Conservation (phyloP, 73 alveolate genomes). For the Urostyla sp. region DNA sequence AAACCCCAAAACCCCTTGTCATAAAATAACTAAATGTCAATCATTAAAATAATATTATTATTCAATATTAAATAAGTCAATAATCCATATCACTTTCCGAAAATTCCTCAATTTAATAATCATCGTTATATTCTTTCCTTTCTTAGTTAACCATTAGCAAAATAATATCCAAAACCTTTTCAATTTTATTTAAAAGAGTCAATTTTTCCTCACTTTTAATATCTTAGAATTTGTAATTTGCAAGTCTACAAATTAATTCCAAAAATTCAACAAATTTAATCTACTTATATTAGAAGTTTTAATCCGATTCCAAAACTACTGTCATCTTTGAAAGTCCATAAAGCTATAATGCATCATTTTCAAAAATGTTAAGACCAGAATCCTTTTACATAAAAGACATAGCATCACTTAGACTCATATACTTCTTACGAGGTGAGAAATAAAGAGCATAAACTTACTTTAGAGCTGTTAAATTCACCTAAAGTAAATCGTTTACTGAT, state of each 20-base stretch:
- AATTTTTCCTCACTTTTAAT: neutral
- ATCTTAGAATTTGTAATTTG: slow-evolving; percentile 5
- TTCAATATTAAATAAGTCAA: neutral
- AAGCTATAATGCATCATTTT: slow-evolving; percentile 33
- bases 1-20: too few relatives aligned
- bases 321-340: slow-evolving; percentile 71
- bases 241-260: slow-evolving; percentile 65
- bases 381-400: slow-evolving; percentile 19
- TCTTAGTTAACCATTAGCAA: slow-evolving; percentile 1
- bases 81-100: slow-evolving; percentile 33
- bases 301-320: slow-evolving; percentile 37
- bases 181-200: slow-evolving; percentile 24
- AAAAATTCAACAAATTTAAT: slow-evolving; percentile 65
- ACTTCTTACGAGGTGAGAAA: slow-evolving; percentile 36
- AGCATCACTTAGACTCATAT: slow-evolving; percentile 9
- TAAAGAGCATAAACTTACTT: slow-evolving; percentile 27
- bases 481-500: slow-evolving; percentile 16
- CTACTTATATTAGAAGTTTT: slow-evolving; percentile 31
- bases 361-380: neutral
- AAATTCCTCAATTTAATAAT: slow-evolving; percentile 3
- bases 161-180: slow-evolving; percentile 6
- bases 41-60: too few relatives aligned
- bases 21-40: too few relatives aligned
- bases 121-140: slow-evolving; percentile 45
- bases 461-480: slow-evolving; percentile 42